A percentile compares a stretch with the other conserved stretches of the same genome.
phyloP scores from a whole-genome alignment of 805 yeast species.

The Starmerella bacillaris region DNA sequence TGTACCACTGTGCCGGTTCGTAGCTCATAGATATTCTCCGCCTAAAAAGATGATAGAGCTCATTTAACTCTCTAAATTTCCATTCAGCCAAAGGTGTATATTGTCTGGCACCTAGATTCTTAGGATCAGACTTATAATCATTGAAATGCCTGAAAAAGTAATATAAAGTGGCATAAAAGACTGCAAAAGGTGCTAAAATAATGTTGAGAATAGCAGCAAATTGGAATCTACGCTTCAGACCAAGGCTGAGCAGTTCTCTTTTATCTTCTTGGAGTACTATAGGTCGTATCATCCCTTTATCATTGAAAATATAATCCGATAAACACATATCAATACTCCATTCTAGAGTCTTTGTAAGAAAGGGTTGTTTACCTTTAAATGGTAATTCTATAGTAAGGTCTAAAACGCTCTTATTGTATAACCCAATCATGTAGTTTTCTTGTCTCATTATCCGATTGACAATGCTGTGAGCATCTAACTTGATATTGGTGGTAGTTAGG shows the following conservation, averaged over 20 bases:
- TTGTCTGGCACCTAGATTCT: constrained; percentile 62
- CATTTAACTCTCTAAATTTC: constrained; percentile 89
- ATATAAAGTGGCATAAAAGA: constrained; percentile 59
- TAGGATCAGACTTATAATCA: constrained; percentile 78
- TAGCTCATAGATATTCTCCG: constrained; percentile 60
- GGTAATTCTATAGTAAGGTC: constrained; percentile 47
- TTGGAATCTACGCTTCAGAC: constrained; percentile 60
- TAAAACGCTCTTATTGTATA: constrained; percentile 60
- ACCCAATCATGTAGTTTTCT: constrained; percentile 82
- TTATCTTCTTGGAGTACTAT: constrained; percentile 53
- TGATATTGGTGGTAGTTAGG: constrained; percentile 22
- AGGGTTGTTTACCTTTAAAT: constrained; percentile 22
- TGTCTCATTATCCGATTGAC: constrained; percentile 92
- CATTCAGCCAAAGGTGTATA: constrained; percentile 90
- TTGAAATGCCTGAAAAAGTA: constrained; percentile 84
- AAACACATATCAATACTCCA: constrained; percentile 87
- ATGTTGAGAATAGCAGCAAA: constrained; percentile 77
- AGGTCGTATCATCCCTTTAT: constrained; percentile 63
- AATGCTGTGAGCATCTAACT: constrained; percentile 80
- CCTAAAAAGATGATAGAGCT: constrained; percentile 71
- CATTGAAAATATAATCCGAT: constrained; percentile 68
- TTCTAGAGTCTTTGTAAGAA: constrained; percentile 71
- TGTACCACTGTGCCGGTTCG: constrained; percentile 63
- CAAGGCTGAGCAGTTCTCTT: constrained; percentile 45
- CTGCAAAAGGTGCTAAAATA: constrained; percentile 68